phyloP scores from a whole-genome alignment of 768 basidiomycete species.

The Kondoa malvinella region DNA sequence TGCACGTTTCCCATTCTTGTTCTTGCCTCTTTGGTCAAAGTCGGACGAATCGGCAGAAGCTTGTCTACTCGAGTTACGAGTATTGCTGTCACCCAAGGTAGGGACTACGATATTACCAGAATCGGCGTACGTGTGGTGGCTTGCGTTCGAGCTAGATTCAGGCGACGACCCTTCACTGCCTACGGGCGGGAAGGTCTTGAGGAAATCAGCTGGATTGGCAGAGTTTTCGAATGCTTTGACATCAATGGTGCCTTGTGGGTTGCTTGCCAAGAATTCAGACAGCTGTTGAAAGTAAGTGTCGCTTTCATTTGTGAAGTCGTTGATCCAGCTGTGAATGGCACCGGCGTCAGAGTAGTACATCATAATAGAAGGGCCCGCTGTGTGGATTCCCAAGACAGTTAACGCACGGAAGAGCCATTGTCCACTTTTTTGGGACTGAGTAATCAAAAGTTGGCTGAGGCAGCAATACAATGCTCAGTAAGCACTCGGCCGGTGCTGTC shows the following conservation, averaged over 20 bases:
- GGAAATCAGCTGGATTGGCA: not conserved
- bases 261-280: not conserved
- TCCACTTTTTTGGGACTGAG: too few relatives aligned
- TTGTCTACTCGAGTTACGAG: slow-evolving; percentile 36
- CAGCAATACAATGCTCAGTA: too few relatives aligned
- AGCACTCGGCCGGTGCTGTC: too few relatives aligned
- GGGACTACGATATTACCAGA: not conserved
- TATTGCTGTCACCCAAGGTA: slow-evolving; percentile 9
- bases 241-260: not conserved
- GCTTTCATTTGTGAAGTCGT: not conserved
- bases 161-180: slow-evolving; percentile 24
- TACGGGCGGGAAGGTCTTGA: not conserved
- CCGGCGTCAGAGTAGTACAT: too few relatives aligned
- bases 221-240: not conserved
- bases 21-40: slow-evolving; percentile 19
- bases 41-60: slow-evolving; percentile 34
- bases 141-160: slow-evolving; percentile 22
- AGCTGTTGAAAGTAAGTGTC: not conserved
- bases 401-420: too few relatives aligned
- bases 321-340: not conserved
- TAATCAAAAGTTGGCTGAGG: too few relatives aligned
- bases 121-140: not conserved
- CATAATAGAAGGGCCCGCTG: too few relatives aligned
- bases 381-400: too few relatives aligned
- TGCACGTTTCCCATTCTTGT: not conserved